Percentiles rank a stretch among this genome's conserved stretches.
These are phyloP conservation scores for Erysimum pusillum DNA, from an alignment of 441 rosid genomes.

Conservation along the genomic window DNA sequence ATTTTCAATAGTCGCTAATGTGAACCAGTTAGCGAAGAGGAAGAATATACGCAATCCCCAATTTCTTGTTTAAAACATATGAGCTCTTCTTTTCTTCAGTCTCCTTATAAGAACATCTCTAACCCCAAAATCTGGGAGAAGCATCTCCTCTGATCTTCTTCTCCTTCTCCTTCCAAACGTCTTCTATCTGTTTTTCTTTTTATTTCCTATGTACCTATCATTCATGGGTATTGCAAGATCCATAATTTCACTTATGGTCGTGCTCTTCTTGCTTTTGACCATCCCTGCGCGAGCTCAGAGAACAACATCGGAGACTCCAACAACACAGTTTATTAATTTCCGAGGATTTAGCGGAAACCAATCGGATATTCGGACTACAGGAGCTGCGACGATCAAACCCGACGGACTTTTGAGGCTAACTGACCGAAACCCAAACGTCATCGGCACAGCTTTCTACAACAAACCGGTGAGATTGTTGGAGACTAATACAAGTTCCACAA, in stretches of 20 bases:
- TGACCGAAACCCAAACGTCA: constrained; percentile 30
- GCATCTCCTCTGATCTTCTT: neutral
- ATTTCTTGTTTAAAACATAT: neutral
- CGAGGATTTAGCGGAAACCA: constrained; percentile 54
- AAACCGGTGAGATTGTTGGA: constrained; percentile 48
- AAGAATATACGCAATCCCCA: neutral
- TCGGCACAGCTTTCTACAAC: constrained; percentile 66
- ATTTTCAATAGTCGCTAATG: neutral
- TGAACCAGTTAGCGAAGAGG: constrained; percentile 19
- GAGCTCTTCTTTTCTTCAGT: neutral
- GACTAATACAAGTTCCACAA: neutral
- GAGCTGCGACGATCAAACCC: constrained; percentile 46
- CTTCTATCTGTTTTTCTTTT: neutral
- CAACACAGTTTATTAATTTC: constrained; percentile 51
- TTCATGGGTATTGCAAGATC: constrained; percentile 40
- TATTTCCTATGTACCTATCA: neutral
- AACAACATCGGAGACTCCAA: constrained; percentile 10
- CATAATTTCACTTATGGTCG: constrained; percentile 10
- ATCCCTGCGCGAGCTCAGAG: constrained; percentile 25
- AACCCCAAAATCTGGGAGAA: constrained; percentile 5
- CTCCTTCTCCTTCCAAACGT: neutral
- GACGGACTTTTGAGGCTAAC: constrained; percentile 64
- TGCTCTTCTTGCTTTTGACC: constrained; percentile 28
- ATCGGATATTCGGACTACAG: neutral
- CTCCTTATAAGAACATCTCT: constrained; percentile 8